Percentiles rank a stretch among this genome's conserved stretches.
Evolutionary conservation across 371 early-diverging fungal species (phyloP).

Genomic region (Rhizopus sp.): DNA sequence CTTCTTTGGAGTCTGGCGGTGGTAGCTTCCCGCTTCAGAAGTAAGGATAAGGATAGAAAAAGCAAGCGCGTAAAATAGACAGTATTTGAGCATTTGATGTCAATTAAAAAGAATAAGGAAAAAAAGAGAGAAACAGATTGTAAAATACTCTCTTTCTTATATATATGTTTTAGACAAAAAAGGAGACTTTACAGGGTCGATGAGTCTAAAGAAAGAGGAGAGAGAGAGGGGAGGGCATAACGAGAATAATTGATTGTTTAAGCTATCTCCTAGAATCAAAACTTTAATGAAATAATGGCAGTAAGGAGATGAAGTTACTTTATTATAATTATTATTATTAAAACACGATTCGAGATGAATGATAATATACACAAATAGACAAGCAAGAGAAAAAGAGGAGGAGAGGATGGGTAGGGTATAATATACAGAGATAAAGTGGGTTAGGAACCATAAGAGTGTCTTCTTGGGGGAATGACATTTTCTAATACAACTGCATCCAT

Average conservation of each 20-base stretch:
- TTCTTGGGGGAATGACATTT: constrained; percentile 15
- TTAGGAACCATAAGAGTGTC: constrained; percentile 21
- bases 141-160: neutral
- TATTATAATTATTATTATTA: too few relatives aligned
- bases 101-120: neutral
- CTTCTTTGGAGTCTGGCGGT: neutral
- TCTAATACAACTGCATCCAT: constrained; percentile 9
- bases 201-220: neutral
- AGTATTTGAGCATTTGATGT: neutral
- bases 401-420: constrained; percentile 6
- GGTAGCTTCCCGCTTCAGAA: constrained; percentile 15
- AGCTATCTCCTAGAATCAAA: too few relatives aligned
- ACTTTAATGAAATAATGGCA: too few relatives aligned
- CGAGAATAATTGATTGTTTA: too few relatives aligned
- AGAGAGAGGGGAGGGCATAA: neutral
- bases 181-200: neutral
- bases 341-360: neutral
- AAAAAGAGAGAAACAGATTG: neutral
- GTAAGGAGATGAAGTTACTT: too few relatives aligned
- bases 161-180: neutral
- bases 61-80: neutral
- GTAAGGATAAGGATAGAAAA: neutral
- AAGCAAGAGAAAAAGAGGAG: neutral
- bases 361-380: neutral
- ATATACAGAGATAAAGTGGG: constrained; percentile 4